These are phyloP conservation scores for Termitomyces heimii DNA, from an alignment of 768 basidiomycete species.

Conservation along the genomic window DNA sequence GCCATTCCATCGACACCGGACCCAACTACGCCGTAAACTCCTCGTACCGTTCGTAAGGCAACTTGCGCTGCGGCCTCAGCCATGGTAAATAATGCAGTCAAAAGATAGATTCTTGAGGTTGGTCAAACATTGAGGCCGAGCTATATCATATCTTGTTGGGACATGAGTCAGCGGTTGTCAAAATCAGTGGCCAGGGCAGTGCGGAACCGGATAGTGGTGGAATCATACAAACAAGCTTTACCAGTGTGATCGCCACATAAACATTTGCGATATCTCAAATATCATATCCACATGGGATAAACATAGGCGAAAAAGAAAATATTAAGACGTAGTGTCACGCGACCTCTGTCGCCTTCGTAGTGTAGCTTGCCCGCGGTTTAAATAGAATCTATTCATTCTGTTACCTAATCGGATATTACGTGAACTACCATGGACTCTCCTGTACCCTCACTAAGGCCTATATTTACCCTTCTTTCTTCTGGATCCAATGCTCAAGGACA, in stretches of 20 bases:
- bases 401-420: not conserved
- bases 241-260: too few species aligned
- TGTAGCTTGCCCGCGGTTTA: too few species aligned
- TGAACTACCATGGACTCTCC: not conserved
- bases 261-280: too few species aligned
- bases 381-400: too few species aligned
- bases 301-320: too few species aligned
- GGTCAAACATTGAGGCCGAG: not conserved
- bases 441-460: not conserved
- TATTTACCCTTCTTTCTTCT: constrained; percentile 13
- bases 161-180: not conserved
- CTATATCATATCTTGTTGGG: not conserved
- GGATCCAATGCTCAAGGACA: constrained; percentile 50
- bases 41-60: constrained; percentile 12
- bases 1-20: constrained; percentile 15
- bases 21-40: constrained; percentile 15
- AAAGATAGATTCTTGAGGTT: not conserved
- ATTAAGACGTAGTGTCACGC: too few species aligned
- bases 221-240: too few species aligned
- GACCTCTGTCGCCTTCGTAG: too few species aligned
- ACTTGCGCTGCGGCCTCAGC: not conserved
- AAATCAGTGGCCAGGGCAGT: too few species aligned
- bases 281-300: too few species aligned
- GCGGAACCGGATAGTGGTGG: not conserved
- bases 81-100: not conserved